A percentile compares a stretch with the other conserved stretches of the same genome.
Conservation (phyloP, 805 yeast genomes). For the Ogataea dorogensis region DNA sequence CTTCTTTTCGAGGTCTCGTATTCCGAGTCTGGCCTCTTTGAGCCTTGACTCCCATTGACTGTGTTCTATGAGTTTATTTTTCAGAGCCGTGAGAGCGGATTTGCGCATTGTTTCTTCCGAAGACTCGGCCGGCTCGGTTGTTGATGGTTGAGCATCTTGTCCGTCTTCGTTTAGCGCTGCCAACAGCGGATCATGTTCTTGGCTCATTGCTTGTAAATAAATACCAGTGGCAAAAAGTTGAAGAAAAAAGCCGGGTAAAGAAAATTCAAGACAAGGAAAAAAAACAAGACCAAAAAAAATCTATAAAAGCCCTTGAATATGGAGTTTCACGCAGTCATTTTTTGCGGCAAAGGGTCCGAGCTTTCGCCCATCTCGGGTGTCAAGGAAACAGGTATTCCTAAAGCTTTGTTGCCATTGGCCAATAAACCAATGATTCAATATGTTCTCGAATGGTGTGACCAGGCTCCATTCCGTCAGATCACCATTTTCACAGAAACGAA, state of each 20-base stretch:
- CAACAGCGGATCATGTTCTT: conserved; percentile 73
- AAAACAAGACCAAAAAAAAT: too few relatives aligned
- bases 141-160: conserved; percentile 10
- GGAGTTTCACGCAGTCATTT: conserved; percentile 90
- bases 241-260: conserved; percentile 14
- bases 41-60: conserved; percentile 91
- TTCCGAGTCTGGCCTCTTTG: conserved; percentile 76
- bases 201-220: conserved; percentile 27
- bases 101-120: conserved; percentile 43
- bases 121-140: conserved; percentile 29
- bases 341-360: conserved; percentile 81
- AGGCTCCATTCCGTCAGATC: conserved; percentile 71
- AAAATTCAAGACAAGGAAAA: background rate
- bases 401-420: conserved; percentile 87
- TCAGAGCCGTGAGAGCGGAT: conserved; percentile 73
- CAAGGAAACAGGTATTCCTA: conserved; percentile 65
- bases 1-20: conserved; percentile 78
- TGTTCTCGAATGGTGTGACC: conserved; percentile 90
- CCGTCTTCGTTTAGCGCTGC: conserved; percentile 54
- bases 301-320: conserved; percentile 26
- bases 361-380: conserved; percentile 69
- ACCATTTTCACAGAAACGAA: conserved; percentile 55
- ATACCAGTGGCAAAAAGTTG: conserved; percentile 14
- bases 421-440: conserved; percentile 85
- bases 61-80: conserved; percentile 86